Evolutionary conservation across 2,329 filamentous ascomycete species (phyloP), one percentile per base, ranked within the genome.

Genomic region (Aspergillus calidoustus): DNA sequence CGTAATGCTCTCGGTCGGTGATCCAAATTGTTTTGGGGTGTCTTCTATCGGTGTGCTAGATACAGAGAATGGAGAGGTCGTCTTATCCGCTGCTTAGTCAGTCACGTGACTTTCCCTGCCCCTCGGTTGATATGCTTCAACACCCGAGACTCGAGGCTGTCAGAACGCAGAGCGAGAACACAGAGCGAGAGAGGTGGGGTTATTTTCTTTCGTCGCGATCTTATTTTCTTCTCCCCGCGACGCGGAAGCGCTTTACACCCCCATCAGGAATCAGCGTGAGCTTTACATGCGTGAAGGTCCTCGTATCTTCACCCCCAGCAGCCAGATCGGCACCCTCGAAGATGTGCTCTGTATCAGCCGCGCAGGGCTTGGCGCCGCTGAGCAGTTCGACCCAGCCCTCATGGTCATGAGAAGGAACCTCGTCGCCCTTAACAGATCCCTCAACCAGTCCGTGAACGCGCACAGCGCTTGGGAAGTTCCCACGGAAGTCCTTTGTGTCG

Each of bases 211-310:
- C 25, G 25, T 28, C 25, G 25, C 25, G 4, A 28, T 28, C 25
- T 28, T 15, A 41, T 41, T 48, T 30, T 13, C 57, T 49, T 72
- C 84, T 87, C 2, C 90, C 91, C 76, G 91, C 88, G 2, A 94
- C 87, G 50, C 92, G 86, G 67, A 97, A 85, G 66, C 93, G 83
- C 86, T 96, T 97, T 3, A 97, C 91, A 25, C 94, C 93, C 38
- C 94, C 93, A 77, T 98, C 93, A 0, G 94, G 94, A 68, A 97
- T 92, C 74, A 97, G 95, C 38, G 92, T 91, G 74, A 98, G 82
- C 84, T 96, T 97, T 23, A 93, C 88, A 79, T 95, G 93, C 13
- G 90, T 92, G 71, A 92, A 91, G 2, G 82, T 79, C 73, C 82
- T 83, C 43, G 87, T 86, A 93, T 80, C 68, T 83, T 87, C 70